Percentiles rank a stretch among this genome's conserved stretches.
These are phyloP conservation scores for Stipa capillata DNA, from an alignment of 176 grass and related monocot genomes.

Conservation along the genomic window DNA sequence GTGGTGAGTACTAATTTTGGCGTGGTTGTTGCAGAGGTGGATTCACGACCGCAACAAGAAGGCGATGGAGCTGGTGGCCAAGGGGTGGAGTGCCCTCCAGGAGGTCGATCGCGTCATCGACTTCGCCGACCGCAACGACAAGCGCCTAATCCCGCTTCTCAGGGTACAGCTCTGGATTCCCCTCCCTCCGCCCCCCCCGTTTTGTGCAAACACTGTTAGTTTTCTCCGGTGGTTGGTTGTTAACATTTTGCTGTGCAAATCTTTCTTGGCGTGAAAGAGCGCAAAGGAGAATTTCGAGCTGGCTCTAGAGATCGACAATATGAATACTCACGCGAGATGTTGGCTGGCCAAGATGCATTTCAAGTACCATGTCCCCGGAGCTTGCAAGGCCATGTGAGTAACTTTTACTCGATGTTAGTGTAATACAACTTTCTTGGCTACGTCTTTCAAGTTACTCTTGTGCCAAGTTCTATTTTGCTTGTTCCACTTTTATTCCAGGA, in stretches of 20 bases:
- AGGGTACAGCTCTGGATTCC: slow-evolving; percentile 33
- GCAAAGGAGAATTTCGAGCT: slow-evolving; percentile 94
- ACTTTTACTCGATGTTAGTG: not conserved
- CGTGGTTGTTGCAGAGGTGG: slow-evolving; percentile 47
- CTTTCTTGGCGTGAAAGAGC: slow-evolving; percentile 28
- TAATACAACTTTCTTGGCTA: not conserved
- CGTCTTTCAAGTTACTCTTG: no score
- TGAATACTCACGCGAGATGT: slow-evolving; percentile 80
- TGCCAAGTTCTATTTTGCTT: not conserved
- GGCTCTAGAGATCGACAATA: slow-evolving; percentile 79
- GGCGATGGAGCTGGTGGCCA: slow-evolving; percentile 88
- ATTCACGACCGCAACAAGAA: slow-evolving; percentile 87
- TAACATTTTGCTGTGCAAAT: slow-evolving; percentile 3
- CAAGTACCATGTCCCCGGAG: slow-evolving; percentile 92
- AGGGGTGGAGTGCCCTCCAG: slow-evolving; percentile 86
- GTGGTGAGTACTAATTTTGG: not conserved
- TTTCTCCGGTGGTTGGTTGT: not conserved
- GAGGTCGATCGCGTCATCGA: slow-evolving; percentile 91
- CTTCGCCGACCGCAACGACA: slow-evolving; percentile 71
- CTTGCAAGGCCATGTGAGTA: slow-evolving; percentile 84
- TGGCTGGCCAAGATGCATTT: slow-evolving; percentile 95
- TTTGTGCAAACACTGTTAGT: not conserved
- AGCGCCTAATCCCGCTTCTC: slow-evolving; percentile 73
- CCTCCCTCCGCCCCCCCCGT: not conserved
- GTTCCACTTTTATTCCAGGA: not conserved